Percentiles rank a stretch among this genome's conserved stretches.
phyloP scores from a whole-genome alignment of 2,329 filamentous ascomycete species.

The Cercospora citrullina region DNA sequence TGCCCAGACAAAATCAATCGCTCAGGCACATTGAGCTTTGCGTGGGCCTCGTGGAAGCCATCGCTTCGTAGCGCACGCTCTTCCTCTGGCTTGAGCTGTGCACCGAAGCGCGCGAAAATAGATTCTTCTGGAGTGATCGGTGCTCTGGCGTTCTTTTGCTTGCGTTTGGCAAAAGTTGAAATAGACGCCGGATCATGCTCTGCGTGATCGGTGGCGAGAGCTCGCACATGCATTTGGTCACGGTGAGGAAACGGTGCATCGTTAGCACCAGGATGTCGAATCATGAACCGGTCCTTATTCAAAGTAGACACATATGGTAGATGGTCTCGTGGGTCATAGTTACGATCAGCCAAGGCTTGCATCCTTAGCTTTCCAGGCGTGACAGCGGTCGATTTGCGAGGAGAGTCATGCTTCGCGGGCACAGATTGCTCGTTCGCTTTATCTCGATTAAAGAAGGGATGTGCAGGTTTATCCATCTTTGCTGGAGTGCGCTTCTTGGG shows the following conservation, averaged over 20 bases:
- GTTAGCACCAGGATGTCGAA: slow-evolving; percentile 65
- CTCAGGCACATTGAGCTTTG: slow-evolving; percentile 32
- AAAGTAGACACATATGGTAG: slow-evolving; percentile 32
- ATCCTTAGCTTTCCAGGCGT: slow-evolving; percentile 50
- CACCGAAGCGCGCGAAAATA: slow-evolving; percentile 26
- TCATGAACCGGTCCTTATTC: slow-evolving; percentile 37
- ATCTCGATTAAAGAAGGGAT: slow-evolving; percentile 71
- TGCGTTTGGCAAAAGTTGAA: slow-evolving; percentile 35
- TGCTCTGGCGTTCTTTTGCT: slow-evolving; percentile 36
- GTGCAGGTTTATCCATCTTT: slow-evolving; percentile 45
- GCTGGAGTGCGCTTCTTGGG: slow-evolving; percentile 30
- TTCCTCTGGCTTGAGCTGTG: slow-evolving; percentile 26
- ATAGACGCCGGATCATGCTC: background rate
- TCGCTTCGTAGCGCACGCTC: slow-evolving; percentile 30
- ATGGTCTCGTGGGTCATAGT: slow-evolving; percentile 23
- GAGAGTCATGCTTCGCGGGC: slow-evolving; percentile 33
- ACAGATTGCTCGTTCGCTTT: slow-evolving; percentile 36
- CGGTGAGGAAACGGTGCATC: slow-evolving; percentile 71
- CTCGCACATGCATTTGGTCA: slow-evolving; percentile 65
- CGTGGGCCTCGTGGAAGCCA: slow-evolving; percentile 39
- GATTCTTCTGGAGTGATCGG: slow-evolving; percentile 33
- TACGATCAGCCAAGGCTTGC: slow-evolving; percentile 32
- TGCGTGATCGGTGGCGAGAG: slow-evolving; percentile 28
- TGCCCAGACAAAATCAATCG: slow-evolving; percentile 38
- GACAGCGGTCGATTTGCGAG: slow-evolving; percentile 42